Conservation (phyloP, 345 rosid genomes). For the Linum trigynum region DNA sequence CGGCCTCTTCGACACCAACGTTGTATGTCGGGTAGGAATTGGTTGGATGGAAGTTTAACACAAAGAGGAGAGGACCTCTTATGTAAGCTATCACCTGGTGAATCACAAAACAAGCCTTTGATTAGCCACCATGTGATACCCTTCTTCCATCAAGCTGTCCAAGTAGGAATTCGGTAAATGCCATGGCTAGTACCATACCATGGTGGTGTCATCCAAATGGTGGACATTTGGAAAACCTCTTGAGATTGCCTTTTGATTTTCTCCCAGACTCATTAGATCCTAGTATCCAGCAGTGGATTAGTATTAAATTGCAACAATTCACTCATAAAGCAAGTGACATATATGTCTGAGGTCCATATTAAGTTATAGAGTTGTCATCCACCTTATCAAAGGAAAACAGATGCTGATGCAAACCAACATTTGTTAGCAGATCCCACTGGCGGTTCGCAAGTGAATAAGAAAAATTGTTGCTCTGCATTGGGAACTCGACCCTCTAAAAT, state of each 20-base stretch:
- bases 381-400: conserved; percentile 80
- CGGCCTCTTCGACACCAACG: conserved; percentile 90
- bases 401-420: conserved; percentile 42
- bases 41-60: conserved; percentile 89
- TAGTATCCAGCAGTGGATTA: conserved; percentile 17
- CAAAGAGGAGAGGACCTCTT: conserved; percentile 79
- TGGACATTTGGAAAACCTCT: conserved; percentile 66
- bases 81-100: conserved; percentile 68
- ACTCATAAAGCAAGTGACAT: not conserved
- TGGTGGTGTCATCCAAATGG: conserved; percentile 60
- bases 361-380: conserved; percentile 4
- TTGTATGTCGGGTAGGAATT: conserved; percentile 43
- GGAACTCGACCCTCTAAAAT: conserved; percentile 84
- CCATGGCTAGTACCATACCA: conserved; percentile 35
- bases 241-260: conserved; percentile 58
- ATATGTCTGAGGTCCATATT: not conserved
- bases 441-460: conserved; percentile 85
- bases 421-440: conserved; percentile 65
- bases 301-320: not conserved
- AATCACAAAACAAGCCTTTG: conserved; percentile 5
- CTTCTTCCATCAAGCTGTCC: not conserved
- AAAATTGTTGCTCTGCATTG: conserved; percentile 68
- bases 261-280: conserved; percentile 84
- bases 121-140: not conserved
- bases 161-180: not conserved